Base-by-base conservation (phyloP, 768 basidiomycete species). In the Hysterangium stoloniferum region DNA sequence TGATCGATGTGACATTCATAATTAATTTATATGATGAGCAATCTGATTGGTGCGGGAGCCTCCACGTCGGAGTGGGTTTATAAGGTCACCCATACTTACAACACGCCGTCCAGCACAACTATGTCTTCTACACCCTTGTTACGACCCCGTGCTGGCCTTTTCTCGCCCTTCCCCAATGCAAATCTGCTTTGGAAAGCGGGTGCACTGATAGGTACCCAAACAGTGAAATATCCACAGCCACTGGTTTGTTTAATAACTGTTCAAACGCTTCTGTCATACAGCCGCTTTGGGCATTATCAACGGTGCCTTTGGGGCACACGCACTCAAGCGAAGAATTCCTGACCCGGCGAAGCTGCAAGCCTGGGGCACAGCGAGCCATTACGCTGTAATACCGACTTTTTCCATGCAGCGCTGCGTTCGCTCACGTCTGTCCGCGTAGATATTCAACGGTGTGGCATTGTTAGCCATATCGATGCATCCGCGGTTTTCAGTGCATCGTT, bases 301-400 rank as follows among this genome's bases (percentile, higher is more conserved):
- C 25, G 82, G 81, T 6, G 84, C 84, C 40, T 84, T 86, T 62
- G 85, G 85, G 56, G 68, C 79, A 9, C 85, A 87, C 62, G 78
- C 66, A 9, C 69, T 87, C 49, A 71, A 71, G 54, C 61, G 64
- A n/a, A 63, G 68, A 37, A 58, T 66, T 15, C 74, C 73, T 0
- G 69, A 79, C 6, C 75, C 70, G 8, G 79, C 79, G 19, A 68
- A 71, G 22, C 61, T 85, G 4, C 67, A 74, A 15, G 76, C 77
- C n/a, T 86, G 80, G 76, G 66, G 68, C 53, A 80, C 74, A 17
- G 86, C 81, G 4, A 67, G 82, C 6, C 68, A 70, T 54, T 87
- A 86, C 62, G 73, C 77, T 57, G 84, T 86, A 61, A 32, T 74
- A 59, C 24, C 9, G 48, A 17, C 13, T 29, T 12, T 27, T 33